Evolutionary conservation across 192 early-diverging fungal genomes (phyloP).

Genomic region (Linnemannia elongata): DNA sequence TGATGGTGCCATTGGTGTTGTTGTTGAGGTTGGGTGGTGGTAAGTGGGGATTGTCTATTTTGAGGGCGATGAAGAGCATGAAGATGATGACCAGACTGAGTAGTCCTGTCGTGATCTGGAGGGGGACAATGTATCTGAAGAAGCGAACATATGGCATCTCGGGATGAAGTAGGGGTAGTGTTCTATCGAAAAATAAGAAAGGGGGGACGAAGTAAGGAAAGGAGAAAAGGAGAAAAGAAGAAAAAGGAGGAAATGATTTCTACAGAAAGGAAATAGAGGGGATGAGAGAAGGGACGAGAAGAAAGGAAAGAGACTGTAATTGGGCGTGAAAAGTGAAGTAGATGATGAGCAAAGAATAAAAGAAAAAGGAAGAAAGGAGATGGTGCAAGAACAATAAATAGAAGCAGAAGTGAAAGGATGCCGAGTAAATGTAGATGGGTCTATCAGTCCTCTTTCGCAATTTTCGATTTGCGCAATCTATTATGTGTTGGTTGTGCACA

Average conservation of each 20-base stretch:
- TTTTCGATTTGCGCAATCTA: neutral
- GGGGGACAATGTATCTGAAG: neutral
- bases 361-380: neutral
- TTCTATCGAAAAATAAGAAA: neutral
- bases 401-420: neutral
- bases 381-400: neutral
- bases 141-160: neutral
- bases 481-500: neutral
- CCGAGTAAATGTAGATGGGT: neutral
- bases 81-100: neutral
- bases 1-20: neutral
- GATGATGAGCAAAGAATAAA: neutral
- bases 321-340: neutral
- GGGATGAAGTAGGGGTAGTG: neutral
- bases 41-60: neutral
- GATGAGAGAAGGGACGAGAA: neutral
- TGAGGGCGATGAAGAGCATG: neutral
- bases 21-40: neutral
- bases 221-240: neutral
- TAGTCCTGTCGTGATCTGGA: neutral
- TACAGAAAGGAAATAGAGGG: neutral
- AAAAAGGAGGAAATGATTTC: neutral
- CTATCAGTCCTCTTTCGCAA: neutral
- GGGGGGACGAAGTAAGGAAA: neutral
- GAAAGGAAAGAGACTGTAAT: neutral